A percentile compares a stretch with the other conserved stretches of the same genome.
Conservation (phyloP, 768 basidiomycete species). For the Lactarius sanguifluus region DNA sequence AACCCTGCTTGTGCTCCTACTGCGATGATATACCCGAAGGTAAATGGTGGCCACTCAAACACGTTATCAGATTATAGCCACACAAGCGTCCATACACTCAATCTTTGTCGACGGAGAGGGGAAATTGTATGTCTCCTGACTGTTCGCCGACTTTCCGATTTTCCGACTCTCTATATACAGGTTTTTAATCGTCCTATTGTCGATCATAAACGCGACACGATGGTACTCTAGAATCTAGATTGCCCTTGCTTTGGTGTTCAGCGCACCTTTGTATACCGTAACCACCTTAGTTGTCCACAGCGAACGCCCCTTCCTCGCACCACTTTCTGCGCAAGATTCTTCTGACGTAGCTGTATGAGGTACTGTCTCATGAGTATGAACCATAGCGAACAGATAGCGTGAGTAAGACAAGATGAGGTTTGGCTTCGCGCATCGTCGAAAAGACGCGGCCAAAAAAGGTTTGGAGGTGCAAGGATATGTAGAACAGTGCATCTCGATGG, state of each 20-base stretch:
- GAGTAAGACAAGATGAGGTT: no score
- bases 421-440: no score
- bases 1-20: background rate
- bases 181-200: background rate
- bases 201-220: background rate
- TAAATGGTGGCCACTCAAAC: background rate
- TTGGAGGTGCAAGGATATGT: no score
- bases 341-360: background rate
- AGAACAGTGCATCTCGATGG: no score
- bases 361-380: background rate
- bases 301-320: background rate
- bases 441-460: no score
- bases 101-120: background rate
- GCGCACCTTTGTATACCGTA: background rate
- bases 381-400: background rate
- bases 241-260: background rate
- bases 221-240: background rate
- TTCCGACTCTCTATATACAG: background rate
- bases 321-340: background rate
- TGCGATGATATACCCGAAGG: background rate
- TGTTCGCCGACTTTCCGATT: background rate
- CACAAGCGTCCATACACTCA: background rate
- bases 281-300: background rate
- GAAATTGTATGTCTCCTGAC: background rate
- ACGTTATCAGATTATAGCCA: background rate